Percentiles rank a stretch among this genome's conserved stretches.
Conservation (phyloP, 2,329 filamentous ascomycete genomes). For the Colletotrichum magnum region DNA sequence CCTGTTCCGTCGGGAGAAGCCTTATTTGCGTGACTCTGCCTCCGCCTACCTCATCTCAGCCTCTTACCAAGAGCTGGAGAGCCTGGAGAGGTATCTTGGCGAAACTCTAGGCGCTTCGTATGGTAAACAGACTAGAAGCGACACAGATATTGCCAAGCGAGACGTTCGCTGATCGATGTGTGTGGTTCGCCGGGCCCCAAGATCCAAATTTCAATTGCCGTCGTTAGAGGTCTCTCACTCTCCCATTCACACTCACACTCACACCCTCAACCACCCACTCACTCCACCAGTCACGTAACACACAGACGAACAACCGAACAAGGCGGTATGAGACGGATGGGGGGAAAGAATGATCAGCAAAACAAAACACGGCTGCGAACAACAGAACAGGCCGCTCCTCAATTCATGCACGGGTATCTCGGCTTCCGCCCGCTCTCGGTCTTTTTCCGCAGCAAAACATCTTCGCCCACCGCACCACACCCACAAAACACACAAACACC, state of each 20-base stretch:
- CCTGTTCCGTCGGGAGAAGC: constrained; percentile 3
- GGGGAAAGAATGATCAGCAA: neutral
- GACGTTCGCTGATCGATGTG: constrained; percentile 9
- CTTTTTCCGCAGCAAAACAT: constrained; percentile 6
- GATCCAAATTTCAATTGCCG: neutral
- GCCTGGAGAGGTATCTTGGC: neutral
- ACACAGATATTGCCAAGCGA: neutral
- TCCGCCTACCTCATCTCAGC: neutral
- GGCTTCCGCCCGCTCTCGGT: constrained; percentile 31
- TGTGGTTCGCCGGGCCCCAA: neutral
- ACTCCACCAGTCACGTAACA: neutral
- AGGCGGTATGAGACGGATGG: neutral
- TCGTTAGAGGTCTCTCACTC: neutral
- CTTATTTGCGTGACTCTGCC: neutral
- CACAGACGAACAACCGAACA: constrained; percentile 8
- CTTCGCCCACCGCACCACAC: neutral
- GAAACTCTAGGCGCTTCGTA: constrained; percentile 12
- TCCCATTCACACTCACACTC: neutral
- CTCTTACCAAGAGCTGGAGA: neutral
- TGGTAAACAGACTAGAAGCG: neutral
- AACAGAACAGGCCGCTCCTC: neutral
- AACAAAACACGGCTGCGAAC: constrained; percentile 2
- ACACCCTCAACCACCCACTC: neutral
- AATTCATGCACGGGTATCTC: constrained; percentile 35
- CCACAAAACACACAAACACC: constrained; percentile 8